Conservation (phyloP, 164 flowering plant genomes). For the Akebia trifoliata region DNA sequence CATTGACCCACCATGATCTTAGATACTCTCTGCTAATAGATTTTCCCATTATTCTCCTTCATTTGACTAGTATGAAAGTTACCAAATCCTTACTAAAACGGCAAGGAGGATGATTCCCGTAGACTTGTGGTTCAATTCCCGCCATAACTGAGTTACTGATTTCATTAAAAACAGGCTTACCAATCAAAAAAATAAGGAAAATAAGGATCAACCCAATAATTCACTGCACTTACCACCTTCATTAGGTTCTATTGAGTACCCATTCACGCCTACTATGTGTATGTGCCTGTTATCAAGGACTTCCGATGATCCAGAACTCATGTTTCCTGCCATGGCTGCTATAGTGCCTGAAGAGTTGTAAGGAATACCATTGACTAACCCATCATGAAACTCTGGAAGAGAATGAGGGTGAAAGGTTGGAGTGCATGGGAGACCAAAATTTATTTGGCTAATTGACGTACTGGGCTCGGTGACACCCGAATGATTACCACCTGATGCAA, state of each 20-base stretch:
- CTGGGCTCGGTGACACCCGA: slow-evolving; percentile 32
- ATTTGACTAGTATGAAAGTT: too few relatives aligned
- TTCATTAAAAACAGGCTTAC: too few relatives aligned
- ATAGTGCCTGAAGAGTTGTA: slow-evolving; percentile 41
- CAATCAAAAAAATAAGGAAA: background rate
- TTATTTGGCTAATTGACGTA: slow-evolving; percentile 38
- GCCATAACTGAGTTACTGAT: too few relatives aligned
- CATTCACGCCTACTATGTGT: slow-evolving; percentile 36
- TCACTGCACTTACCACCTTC: slow-evolving; percentile 42
- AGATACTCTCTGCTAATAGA: background rate
- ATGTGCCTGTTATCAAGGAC: slow-evolving; percentile 39
- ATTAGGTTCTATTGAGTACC: slow-evolving; percentile 38
- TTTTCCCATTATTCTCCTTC: background rate
- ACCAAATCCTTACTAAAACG: too few relatives aligned
- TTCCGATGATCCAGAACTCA: slow-evolving; percentile 32
- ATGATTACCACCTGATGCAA: slow-evolving; percentile 36
- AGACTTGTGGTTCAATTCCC: too few relatives aligned
- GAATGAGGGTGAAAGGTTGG: slow-evolving; percentile 60
- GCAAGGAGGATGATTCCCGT: too few relatives aligned
- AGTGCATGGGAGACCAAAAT: slow-evolving; percentile 33
- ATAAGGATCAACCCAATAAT: background rate
- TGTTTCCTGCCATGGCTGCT: slow-evolving; percentile 16
- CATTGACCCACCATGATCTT: background rate
- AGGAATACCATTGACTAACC: slow-evolving; percentile 34
- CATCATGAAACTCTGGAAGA: slow-evolving; percentile 56